Evolutionary conservation across 768 basidiomycete species (phyloP).

Genomic region (Trametes meyenii): DNA sequence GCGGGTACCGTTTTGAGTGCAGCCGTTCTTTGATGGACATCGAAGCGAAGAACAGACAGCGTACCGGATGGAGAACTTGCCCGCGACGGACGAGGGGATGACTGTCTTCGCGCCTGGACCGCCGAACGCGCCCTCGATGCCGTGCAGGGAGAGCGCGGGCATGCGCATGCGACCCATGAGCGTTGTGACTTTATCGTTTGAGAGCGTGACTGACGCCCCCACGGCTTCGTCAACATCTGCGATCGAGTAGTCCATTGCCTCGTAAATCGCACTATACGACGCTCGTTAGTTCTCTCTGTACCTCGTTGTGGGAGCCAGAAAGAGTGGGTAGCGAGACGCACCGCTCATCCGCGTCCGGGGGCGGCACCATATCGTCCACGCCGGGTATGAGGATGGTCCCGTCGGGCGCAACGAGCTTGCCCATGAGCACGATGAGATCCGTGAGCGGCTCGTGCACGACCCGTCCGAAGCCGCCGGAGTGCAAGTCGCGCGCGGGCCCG

Average conservation of each 20-base stretch:
- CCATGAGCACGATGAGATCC: constrained; percentile 82
- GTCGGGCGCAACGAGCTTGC: constrained; percentile 75
- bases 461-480: constrained; percentile 86
- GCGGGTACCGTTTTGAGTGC: neutral
- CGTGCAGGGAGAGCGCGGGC: constrained; percentile 89
- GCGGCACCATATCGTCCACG: constrained; percentile 80
- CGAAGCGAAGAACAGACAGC: neutral
- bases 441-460: constrained; percentile 93
- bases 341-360: constrained; percentile 76
- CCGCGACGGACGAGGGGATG: constrained; percentile 85
- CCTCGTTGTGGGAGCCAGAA: neutral
- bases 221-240: constrained; percentile 75
- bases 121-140: constrained; percentile 94
- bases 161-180: constrained; percentile 95
- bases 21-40: neutral
- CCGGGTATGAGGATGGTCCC: constrained; percentile 92
- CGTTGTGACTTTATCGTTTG: constrained; percentile 72
- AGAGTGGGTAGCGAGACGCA: constrained; percentile 33
- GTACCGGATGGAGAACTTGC: constrained; percentile 93
- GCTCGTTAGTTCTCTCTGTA: neutral
- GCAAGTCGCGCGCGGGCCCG: constrained; percentile 86
- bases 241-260: constrained; percentile 70
- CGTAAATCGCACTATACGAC: constrained; percentile 61
- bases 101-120: constrained; percentile 87
- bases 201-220: constrained; percentile 76